Conservation (phyloP, 2,329 filamentous ascomycete species). For the Alternaria tenuissima region DNA sequence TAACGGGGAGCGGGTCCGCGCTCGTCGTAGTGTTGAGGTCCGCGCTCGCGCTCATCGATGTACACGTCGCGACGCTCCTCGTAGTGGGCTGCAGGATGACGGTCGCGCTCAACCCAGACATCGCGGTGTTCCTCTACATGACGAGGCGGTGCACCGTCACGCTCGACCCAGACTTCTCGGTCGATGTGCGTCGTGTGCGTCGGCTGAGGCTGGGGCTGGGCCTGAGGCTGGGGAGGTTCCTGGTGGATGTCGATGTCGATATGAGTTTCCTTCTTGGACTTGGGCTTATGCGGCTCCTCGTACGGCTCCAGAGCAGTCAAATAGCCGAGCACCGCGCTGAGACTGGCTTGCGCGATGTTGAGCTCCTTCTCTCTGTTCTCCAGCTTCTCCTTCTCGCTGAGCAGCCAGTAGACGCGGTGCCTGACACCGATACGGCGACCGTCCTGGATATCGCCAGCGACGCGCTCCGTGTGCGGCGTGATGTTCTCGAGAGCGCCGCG, state of each 20-base stretch:
- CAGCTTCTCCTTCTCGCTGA: constrained; percentile 53
- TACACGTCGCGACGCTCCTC: constrained; percentile 39
- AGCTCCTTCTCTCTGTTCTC: constrained; percentile 50
- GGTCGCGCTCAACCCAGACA: constrained; percentile 38
- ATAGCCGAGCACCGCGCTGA: constrained; percentile 48
- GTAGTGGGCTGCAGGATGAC: constrained; percentile 33
- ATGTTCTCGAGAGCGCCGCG: constrained; percentile 50
- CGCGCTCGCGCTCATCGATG: constrained; percentile 30
- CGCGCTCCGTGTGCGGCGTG: constrained; percentile 48
- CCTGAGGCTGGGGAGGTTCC: constrained; percentile 16
- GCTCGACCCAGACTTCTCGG: constrained; percentile 41
- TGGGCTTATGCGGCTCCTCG: constrained; percentile 31
- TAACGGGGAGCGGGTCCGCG: constrained; percentile 32
- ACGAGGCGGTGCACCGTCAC: constrained; percentile 31
- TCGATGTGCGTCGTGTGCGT: constrained; percentile 38
- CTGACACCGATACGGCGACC: constrained; percentile 48
- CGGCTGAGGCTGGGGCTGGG: constrained; percentile 13
- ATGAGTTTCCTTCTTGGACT: constrained; percentile 35
- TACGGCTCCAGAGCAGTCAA: constrained; percentile 46
- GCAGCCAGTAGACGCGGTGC: constrained; percentile 49
- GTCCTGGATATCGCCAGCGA: constrained; percentile 44
- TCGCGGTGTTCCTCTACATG: constrained; percentile 43
- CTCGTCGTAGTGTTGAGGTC: constrained; percentile 36
- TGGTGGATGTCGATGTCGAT: constrained; percentile 45
- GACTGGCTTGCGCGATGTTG: constrained; percentile 42